Percentiles rank a stretch among this genome's conserved stretches.
Evolutionary conservation across 306 rosid genomes (phyloP).

Genomic region (Pyrus communis): DNA sequence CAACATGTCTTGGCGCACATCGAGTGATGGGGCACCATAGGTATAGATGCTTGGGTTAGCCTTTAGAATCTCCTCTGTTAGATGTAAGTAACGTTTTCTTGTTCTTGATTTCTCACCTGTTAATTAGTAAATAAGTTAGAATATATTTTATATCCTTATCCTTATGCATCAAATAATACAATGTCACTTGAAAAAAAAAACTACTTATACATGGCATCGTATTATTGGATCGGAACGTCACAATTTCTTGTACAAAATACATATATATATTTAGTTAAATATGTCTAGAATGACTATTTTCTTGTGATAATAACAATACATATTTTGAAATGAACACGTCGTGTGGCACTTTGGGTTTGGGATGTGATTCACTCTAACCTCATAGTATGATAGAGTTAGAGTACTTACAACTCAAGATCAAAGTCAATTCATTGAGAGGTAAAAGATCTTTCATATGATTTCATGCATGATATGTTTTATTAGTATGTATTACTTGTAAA

Average conservation of each 20-base stretch:
- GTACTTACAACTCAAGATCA: neutral
- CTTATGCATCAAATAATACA: too few species aligned
- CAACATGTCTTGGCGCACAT: slow-evolving; percentile 29
- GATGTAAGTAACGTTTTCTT: slow-evolving; percentile 24
- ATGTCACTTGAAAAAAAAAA: too few species aligned
- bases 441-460: neutral
- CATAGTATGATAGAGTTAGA: neutral
- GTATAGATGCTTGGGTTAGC: slow-evolving; percentile 27
- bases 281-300: neutral
- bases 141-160: too few species aligned
- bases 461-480: neutral
- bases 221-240: too few species aligned
- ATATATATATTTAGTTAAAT: too few species aligned
- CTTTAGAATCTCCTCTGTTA: slow-evolving; percentile 13
- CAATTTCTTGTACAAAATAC: too few species aligned
- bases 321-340: neutral
- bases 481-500: neutral
- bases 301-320: neutral
- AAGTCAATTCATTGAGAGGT: neutral
- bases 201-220: too few species aligned
- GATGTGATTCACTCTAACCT: neutral
- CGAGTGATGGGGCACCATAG: slow-evolving; percentile 15
- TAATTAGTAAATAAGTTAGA: neutral
- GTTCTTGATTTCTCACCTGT: slow-evolving; percentile 27
- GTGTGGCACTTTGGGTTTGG: neutral